These are phyloP conservation scores for Aechmea fasciata DNA, from an alignment of 176 grass and related monocot genomes.

Conservation along the genomic window DNA sequence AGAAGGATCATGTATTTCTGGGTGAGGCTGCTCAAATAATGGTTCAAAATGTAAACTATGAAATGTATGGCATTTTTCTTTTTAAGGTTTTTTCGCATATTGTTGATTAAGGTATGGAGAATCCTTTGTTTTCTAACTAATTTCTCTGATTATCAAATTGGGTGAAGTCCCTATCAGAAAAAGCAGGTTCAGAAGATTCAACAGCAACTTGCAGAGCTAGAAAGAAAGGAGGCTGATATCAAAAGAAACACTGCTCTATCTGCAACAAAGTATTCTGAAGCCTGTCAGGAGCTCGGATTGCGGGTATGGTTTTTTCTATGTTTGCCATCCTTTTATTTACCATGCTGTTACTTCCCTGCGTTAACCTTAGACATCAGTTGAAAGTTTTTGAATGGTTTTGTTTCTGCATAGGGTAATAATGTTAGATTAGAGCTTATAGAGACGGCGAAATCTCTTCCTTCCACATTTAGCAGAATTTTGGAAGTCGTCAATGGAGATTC, in stretches of 20 bases:
- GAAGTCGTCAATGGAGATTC: constrained; percentile 59
- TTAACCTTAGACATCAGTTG: background rate
- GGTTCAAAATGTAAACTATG: constrained; percentile 97
- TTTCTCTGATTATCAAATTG: constrained; percentile 8
- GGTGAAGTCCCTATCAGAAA: constrained; percentile 71
- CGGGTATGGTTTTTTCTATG: constrained; percentile 33
- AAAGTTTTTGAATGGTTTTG: background rate
- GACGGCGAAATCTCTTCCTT: constrained; percentile 69
- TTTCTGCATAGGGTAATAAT: constrained; percentile 43
- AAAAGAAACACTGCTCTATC: constrained; percentile 70
- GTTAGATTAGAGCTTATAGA: constrained; percentile 75
- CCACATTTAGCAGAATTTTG: constrained; percentile 68
- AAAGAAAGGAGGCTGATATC: constrained; percentile 80
- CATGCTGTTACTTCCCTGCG: background rate
- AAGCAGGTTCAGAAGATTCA: constrained; percentile 92
- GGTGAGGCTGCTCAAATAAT: constrained; percentile 87
- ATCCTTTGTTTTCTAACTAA: background rate
- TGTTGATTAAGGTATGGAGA: background rate
- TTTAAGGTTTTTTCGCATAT: background rate
- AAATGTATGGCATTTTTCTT: constrained; percentile 51
- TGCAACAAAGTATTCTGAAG: constrained; percentile 66
- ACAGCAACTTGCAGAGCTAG: constrained; percentile 78
- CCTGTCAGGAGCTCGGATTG: constrained; percentile 84
- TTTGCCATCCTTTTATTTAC: background rate
- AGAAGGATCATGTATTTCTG: constrained; percentile 93